phyloP scores from a whole-genome alignment of 1,284 basidiomycete genomes.

The Coniferiporia sulphurascens region DNA sequence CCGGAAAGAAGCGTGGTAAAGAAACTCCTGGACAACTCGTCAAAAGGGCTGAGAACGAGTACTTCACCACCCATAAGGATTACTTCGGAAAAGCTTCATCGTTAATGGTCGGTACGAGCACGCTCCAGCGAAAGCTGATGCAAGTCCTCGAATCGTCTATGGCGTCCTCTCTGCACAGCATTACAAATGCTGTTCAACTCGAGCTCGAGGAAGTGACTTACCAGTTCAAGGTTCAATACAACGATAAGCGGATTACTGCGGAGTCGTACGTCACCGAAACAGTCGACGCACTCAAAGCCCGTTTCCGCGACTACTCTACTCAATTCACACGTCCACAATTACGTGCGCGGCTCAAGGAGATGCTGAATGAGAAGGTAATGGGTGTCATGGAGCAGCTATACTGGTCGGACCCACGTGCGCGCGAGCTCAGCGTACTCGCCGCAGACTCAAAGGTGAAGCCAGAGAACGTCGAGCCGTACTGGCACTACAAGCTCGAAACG shows the following conservation, averaged over 20 bases:
- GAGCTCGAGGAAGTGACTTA: conserved; percentile 96
- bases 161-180: conserved; percentile 91
- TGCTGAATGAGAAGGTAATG: conserved; percentile 96
- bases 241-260: conserved; percentile 90
- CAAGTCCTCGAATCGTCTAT: conserved; percentile 96
- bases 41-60: conserved; percentile 73
- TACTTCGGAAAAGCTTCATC: conserved; percentile 66
- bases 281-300: conserved; percentile 87
- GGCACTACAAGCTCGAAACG: conserved; percentile 94
- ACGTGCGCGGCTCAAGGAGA: conserved; percentile 81
- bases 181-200: conserved; percentile 94
- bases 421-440: conserved; percentile 72
- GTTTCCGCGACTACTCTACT: conserved; percentile 83
- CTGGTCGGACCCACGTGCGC: conserved; percentile 80
- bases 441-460: conserved; percentile 67
- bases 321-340: conserved; percentile 90
- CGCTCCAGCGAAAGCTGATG: conserved; percentile 86
- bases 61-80: conserved; percentile 71
- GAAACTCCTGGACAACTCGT: conserved; percentile 51
- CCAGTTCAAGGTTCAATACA: conserved; percentile 99
- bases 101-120: conserved; percentile 87
- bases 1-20: conserved; percentile 41
- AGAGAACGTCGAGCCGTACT: conserved; percentile 86
- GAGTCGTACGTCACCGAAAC: conserved; percentile 98
- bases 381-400: conserved; percentile 96